Conservation (phyloP, 495 filamentous ascomycete species). For the Penicillium waksmanii region DNA sequence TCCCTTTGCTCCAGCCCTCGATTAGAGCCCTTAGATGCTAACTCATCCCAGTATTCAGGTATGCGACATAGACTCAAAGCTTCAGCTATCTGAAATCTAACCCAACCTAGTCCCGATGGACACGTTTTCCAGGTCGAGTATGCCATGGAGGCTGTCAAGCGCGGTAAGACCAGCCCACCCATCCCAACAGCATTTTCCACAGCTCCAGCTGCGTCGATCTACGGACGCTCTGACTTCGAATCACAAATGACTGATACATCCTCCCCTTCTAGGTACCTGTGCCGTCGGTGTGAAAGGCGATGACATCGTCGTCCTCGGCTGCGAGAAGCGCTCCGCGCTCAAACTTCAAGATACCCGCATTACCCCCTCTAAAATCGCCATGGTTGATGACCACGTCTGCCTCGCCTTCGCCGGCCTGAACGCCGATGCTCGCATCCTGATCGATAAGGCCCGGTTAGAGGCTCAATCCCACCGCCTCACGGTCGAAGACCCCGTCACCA, state of each 20-base stretch:
- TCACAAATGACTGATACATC: constrained; percentile 2
- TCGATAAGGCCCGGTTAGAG: constrained; percentile 96
- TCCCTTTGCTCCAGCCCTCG: constrained; percentile 24
- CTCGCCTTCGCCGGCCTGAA: constrained; percentile 97
- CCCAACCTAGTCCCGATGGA: constrained; percentile 79
- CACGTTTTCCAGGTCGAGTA: constrained; percentile 99
- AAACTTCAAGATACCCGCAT: constrained; percentile 99
- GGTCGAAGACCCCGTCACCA: constrained; percentile 95
- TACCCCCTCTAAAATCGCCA: constrained; percentile 95
- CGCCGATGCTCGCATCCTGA: constrained; percentile 94
- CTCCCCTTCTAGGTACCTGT: constrained; percentile 73
- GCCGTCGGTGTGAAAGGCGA: constrained; percentile 96
- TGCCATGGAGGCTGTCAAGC: constrained; percentile 96
- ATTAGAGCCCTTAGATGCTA: constrained; percentile 15
- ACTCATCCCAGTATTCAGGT: constrained; percentile 37
- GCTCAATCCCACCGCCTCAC: constrained; percentile 97
- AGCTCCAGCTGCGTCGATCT: constrained; percentile 11
- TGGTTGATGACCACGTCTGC: constrained; percentile 92
- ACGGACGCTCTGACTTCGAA: background rate
- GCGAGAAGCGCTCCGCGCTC: constrained; percentile 98
- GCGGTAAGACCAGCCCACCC: constrained; percentile 63
- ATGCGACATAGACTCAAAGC: constrained; percentile 9
- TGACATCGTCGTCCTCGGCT: constrained; percentile 93
- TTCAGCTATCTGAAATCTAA: constrained; percentile 32
- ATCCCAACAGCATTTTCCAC: constrained; percentile 4